Evolutionary conservation across 192 early-diverging fungal species (phyloP), one percentile per base, ranked within the genome.

Genomic region (Coemansia sp.): DNA sequence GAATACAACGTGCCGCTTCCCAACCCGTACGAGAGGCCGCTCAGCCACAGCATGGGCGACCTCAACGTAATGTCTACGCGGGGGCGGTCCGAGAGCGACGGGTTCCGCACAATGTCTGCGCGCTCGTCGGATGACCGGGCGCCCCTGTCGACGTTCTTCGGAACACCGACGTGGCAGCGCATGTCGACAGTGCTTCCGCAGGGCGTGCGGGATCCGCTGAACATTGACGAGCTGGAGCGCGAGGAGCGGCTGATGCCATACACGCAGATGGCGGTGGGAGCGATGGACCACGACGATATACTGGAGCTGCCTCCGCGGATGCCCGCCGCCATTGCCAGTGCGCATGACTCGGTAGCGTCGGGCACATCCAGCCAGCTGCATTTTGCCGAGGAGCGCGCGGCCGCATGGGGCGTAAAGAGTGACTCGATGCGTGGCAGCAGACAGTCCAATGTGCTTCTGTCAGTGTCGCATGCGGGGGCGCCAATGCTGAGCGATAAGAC

Each of bases 171-270:
- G 14, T 81, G 78, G 78, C 78, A 75, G 60, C 78, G 70, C 35
- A 65, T 75, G 69, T 80, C 77, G 41, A 63, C 72, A 5, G 69
- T 60, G 1, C 64, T 81, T 20, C 78, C 78, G 20, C 61, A 70
- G 40, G 79, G 70, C 5, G 79, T 81, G 45, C 79, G 67, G 25
- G 79, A 81, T 61, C 79, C 79, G 22, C 67, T 81, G 13, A 81
- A 81, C 65, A 81, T 81, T 25, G 73, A 81, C 38, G 79, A 81
- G 70, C 73, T 81, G 42, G 79, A 81, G 67, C 73, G 79, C 56
- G 79, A 81, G 20, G 79, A 81, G 63, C 65, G 73, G 40, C 73
- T 75, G 54, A 81, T 81, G 78, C 72, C 77, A 19, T 80, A 52
- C 20, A 80, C 77, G 2, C 58, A 80, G 41, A 42, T 80, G 61